Evolutionary conservation across 805 yeast species (phyloP).

Genomic region (Dipodascopsis uninucleata): DNA sequence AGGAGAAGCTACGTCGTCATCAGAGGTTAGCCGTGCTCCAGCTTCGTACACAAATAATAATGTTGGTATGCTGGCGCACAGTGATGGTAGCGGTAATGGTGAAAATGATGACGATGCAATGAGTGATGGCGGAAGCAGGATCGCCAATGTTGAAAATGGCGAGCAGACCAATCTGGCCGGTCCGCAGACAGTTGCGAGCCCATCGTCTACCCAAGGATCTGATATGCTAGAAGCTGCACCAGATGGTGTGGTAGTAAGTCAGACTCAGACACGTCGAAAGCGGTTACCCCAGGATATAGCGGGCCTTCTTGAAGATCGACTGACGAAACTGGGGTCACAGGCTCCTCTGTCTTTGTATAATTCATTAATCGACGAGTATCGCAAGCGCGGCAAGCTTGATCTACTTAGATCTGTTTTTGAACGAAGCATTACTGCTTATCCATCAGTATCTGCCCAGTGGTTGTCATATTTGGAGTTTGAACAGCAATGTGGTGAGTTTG

Average conservation of each 20-base stretch:
- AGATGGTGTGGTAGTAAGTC: not conserved
- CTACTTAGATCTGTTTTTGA: conserved; percentile 58
- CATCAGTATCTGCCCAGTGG: conserved; percentile 53
- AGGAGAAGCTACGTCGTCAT: too few relatives aligned
- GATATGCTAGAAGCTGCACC: not conserved
- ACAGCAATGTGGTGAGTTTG: conserved; percentile 59
- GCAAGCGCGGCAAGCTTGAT: conserved; percentile 54
- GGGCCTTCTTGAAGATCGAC: conserved; percentile 52
- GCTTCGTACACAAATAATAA: too few relatives aligned
- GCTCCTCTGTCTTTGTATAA: conserved; percentile 11
- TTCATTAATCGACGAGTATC: conserved; percentile 38
- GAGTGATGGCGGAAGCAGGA: too few relatives aligned
- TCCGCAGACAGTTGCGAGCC: too few relatives aligned
- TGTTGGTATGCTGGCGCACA: too few relatives aligned
- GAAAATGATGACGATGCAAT: too few relatives aligned
- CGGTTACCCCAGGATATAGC: conserved; percentile 47
- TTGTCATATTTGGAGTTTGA: conserved; percentile 63
- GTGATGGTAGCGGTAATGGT: too few relatives aligned
- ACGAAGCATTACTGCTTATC: conserved; percentile 59
- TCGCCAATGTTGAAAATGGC: too few relatives aligned
- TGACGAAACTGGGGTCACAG: conserved; percentile 3
- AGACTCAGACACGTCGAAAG: conserved; percentile 26
- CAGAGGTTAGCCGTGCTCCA: too few relatives aligned
- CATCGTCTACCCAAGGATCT: too few relatives aligned
- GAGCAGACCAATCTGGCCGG: too few relatives aligned